Percentiles rank a stretch among this genome's conserved stretches.
Conservation (phyloP, 345 rosid genomes). For the Arabidopsis arenosa region DNA sequence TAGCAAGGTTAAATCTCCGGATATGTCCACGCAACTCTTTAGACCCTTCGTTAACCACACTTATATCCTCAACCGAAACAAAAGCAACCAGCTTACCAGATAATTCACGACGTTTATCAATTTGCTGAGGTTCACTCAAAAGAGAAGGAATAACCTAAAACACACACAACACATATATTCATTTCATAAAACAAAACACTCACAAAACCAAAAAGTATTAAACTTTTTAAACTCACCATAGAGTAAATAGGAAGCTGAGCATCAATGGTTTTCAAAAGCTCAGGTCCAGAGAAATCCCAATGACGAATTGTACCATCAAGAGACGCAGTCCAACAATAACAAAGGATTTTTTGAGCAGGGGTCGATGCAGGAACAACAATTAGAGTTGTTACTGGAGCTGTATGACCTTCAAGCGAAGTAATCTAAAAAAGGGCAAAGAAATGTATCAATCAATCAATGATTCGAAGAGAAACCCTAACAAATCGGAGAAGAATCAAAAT, state of each 20-base stretch:
- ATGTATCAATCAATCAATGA: neutral
- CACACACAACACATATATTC: constrained; percentile 13
- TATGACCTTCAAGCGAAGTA: constrained; percentile 81
- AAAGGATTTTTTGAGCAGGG: constrained; percentile 61
- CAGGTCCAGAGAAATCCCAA: constrained; percentile 89
- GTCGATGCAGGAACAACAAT: constrained; percentile 69
- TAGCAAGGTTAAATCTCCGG: constrained; percentile 73
- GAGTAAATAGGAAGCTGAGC: constrained; percentile 67
- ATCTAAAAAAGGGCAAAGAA: constrained; percentile 44
- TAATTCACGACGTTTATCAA: constrained; percentile 46
- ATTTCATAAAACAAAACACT: neutral
- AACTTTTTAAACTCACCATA: constrained; percentile 55
- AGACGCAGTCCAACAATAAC: constrained; percentile 93
- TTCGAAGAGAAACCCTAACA: neutral
- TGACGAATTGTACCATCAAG: constrained; percentile 87
- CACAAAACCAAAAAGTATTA: neutral
- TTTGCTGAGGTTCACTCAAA: constrained; percentile 44
- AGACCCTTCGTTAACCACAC: constrained; percentile 41
- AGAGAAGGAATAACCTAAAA: constrained; percentile 85
- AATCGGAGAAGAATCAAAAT: neutral
- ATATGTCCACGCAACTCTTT: constrained; percentile 60
- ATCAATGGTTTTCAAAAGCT: constrained; percentile 72
- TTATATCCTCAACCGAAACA: constrained; percentile 60
- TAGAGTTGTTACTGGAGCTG: constrained; percentile 73
- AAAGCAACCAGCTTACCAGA: constrained; percentile 61